These are phyloP conservation scores for Lycium barbarum DNA, from an alignment of 257 asterid genomes.

Conservation along the genomic window DNA sequence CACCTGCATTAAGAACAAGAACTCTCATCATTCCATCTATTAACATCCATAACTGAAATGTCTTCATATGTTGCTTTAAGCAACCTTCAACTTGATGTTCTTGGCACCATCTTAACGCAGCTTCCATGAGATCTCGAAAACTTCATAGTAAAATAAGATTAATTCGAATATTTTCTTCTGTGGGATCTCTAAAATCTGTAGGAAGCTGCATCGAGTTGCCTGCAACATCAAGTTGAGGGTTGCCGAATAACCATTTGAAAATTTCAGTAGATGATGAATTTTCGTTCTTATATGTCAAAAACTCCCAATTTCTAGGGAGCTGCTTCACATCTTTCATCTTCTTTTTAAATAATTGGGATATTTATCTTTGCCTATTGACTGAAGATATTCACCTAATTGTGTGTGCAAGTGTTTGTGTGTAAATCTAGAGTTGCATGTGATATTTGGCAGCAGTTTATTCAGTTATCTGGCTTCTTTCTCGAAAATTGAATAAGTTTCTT, in stretches of 20 bases:
- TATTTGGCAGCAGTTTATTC: background rate
- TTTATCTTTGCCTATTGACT: background rate
- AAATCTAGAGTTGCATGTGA: background rate
- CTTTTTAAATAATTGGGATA: background rate
- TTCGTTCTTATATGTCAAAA: background rate
- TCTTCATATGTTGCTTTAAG: slow-evolving; percentile 14
- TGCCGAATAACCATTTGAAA: no score
- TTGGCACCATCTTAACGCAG: background rate
- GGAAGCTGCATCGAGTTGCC: background rate
- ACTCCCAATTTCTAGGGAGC: background rate
- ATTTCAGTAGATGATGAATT: no score
- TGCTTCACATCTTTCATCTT: background rate
- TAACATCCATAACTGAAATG: slow-evolving; percentile 15
- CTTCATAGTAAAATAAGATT: background rate
- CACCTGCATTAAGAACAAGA: background rate
- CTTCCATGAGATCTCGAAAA: background rate
- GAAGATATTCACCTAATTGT: background rate
- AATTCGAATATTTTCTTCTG: slow-evolving; percentile 3
- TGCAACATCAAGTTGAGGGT: background rate
- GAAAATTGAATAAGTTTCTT: background rate
- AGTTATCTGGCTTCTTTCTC: slow-evolving; percentile 2
- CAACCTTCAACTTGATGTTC: background rate
- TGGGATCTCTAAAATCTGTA: slow-evolving; percentile 2
- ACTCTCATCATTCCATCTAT: slow-evolving; percentile 5
- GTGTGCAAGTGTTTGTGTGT: background rate